phyloP scores from a whole-genome alignment of 768 basidiomycete genomes.

The Podaxis mareebaensis region DNA sequence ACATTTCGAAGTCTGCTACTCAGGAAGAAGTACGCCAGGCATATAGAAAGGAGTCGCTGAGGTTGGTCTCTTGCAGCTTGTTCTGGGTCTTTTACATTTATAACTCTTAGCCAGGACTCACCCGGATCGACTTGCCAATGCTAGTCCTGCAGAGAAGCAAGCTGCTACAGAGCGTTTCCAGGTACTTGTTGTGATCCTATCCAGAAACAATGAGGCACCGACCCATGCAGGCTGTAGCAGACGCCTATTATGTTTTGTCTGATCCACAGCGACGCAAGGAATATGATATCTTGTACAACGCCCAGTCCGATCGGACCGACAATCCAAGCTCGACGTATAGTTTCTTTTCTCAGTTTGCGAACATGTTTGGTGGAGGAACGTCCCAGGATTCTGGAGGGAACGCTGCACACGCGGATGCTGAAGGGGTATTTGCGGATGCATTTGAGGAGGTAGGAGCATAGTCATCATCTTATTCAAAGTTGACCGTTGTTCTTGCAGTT shows the following conservation, averaged over 20 bases:
- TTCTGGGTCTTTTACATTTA: constrained; percentile 17
- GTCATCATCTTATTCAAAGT: neutral
- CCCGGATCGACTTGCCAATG: constrained; percentile 79
- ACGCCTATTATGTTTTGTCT: constrained; percentile 92
- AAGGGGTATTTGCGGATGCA: constrained; percentile 83
- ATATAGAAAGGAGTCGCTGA: constrained; percentile 80
- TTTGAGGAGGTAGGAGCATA: constrained; percentile 76
- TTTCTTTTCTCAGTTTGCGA: constrained; percentile 78
- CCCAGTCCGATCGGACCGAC: constrained; percentile 53
- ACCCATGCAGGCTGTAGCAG: constrained; percentile 70
- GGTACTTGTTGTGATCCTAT: constrained; percentile 34
- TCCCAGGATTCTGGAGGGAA: constrained; percentile 28
- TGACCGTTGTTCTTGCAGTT: constrained; percentile 41
- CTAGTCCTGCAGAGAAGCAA: constrained; percentile 67
- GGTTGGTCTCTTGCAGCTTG: constrained; percentile 35
- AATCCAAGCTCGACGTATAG: constrained; percentile 68
- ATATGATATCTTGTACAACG: constrained; percentile 69
- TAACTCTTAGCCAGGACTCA: constrained; percentile 62
- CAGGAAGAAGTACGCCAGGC: constrained; percentile 73
- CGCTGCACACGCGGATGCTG: constrained; percentile 65
- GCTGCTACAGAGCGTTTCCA: constrained; percentile 85
- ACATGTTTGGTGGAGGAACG: constrained; percentile 59
- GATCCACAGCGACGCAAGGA: constrained; percentile 71
- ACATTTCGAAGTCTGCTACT: constrained; percentile 55
- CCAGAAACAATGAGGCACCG: neutral